A percentile compares a stretch with the other conserved stretches of the same genome.
Evolutionary conservation across 2,329 filamentous ascomycete genomes (phyloP).

Genomic region (Trichoderma citrinoviride): DNA sequence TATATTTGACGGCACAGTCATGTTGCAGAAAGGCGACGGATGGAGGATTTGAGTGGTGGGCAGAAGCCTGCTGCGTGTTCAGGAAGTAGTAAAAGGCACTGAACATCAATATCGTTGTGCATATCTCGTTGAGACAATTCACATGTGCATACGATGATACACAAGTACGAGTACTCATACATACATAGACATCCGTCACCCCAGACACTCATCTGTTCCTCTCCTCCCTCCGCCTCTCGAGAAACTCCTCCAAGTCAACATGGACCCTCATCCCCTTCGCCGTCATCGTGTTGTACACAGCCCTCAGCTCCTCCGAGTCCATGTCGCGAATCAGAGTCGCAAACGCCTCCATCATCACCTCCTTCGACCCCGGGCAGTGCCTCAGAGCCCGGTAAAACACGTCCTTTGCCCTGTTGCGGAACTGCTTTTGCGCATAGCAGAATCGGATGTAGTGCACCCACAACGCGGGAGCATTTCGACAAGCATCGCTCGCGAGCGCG

Average conservation of each 20-base stretch:
- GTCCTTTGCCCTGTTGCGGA: constrained; percentile 44
- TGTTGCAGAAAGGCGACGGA: too few relatives aligned
- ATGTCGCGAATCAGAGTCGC: constrained; percentile 43
- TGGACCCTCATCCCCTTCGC: constrained; percentile 51
- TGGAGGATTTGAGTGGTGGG: too few relatives aligned
- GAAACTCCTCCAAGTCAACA: constrained; percentile 51
- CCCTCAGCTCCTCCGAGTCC: constrained; percentile 48
- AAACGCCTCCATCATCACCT: constrained; percentile 53
- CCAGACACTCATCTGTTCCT: constrained; percentile 18
- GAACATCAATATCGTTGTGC: too few relatives aligned
- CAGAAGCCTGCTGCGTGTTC: too few relatives aligned
- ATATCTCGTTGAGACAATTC: too few relatives aligned
- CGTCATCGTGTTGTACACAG: constrained; percentile 47
- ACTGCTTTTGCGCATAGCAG: constrained; percentile 39
- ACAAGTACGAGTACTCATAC: background rate
- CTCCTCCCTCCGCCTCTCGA: constrained; percentile 33
- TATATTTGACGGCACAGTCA: background rate
- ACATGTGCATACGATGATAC: background rate
- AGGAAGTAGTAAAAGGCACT: too few relatives aligned
- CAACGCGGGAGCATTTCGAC: constrained; percentile 42
- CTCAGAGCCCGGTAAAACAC: constrained; percentile 48
- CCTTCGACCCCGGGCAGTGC: constrained; percentile 51
- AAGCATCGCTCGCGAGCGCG: constrained; percentile 43
- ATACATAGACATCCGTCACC: background rate
- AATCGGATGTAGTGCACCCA: constrained; percentile 54